phyloP scores from a whole-genome alignment of 768 basidiomycete genomes.

The Russula virescens region DNA sequence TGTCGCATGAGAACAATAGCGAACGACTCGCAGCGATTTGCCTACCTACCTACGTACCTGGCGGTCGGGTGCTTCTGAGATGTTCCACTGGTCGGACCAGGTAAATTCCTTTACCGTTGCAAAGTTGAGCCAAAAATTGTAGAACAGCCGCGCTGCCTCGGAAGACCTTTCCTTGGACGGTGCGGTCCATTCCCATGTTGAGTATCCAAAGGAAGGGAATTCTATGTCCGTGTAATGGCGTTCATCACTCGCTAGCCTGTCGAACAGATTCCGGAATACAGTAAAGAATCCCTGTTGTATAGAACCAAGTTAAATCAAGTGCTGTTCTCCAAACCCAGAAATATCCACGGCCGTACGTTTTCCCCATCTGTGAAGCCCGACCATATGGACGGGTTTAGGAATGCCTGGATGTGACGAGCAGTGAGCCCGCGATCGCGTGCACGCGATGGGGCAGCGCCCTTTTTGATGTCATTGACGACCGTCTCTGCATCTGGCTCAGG shows the following conservation, averaged over 20 bases:
- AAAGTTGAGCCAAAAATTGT: constrained; percentile 83
- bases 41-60: constrained; percentile 61
- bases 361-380: constrained; percentile 55
- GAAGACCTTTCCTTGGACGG: constrained; percentile 39
- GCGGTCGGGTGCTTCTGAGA: constrained; percentile 80
- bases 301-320: neutral
- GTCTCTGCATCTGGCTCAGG: constrained; percentile 80
- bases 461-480: constrained; percentile 80
- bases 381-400: constrained; percentile 74
- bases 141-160: constrained; percentile 69
- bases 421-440: constrained; percentile 70
- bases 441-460: constrained; percentile 53
- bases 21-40: neutral
- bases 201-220: constrained; percentile 82
- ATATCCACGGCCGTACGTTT: constrained; percentile 39
- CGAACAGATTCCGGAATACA: constrained; percentile 83
- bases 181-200: constrained; percentile 66
- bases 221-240: constrained; percentile 37
- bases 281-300: constrained; percentile 74
- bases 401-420: constrained; percentile 71
- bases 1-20: constrained; percentile 1
- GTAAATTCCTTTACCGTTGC: constrained; percentile 79
- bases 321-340: neutral
- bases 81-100: constrained; percentile 84
- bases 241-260: constrained; percentile 80